A percentile compares a stretch with the other conserved stretches of the same genome.
Conservation (phyloP, 805 yeast species). For the Yamadazyma laniorum region DNA sequence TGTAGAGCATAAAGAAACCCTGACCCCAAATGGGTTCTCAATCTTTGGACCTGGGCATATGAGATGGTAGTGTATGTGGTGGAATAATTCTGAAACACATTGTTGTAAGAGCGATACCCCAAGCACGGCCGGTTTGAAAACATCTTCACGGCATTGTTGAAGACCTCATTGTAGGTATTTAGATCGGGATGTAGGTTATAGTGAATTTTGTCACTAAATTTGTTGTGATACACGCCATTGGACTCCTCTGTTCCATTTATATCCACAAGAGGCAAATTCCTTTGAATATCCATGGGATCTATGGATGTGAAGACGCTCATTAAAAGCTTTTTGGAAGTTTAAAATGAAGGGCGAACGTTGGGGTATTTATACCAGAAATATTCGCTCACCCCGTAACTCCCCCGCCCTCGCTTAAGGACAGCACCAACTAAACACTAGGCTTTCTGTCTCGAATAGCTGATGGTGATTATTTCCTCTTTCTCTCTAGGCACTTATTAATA, state of each 20-base stretch:
- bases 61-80: slow-evolving; percentile 22
- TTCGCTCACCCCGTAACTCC: no score
- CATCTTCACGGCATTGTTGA: slow-evolving; percentile 23
- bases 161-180: slow-evolving; percentile 36
- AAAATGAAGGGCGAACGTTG: background rate
- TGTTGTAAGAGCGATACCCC: slow-evolving; percentile 18
- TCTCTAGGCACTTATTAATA: slow-evolving; percentile 82
- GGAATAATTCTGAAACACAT: background rate
- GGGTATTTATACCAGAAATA: background rate
- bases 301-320: slow-evolving; percentile 7
- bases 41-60: slow-evolving; percentile 39
- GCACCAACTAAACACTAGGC: no score
- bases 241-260: background rate
- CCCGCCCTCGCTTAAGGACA: no score
- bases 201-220: slow-evolving; percentile 1
- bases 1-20: slow-evolving; percentile 42
- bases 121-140: slow-evolving; percentile 31
- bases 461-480: slow-evolving; percentile 42
- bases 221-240: slow-evolving; percentile 25
- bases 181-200: slow-evolving; percentile 30
- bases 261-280: slow-evolving; percentile 4
- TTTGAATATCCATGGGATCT: slow-evolving; percentile 1
- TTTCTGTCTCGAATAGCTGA: no score
- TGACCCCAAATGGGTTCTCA: slow-evolving; percentile 51
- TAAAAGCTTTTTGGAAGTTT: background rate